These are phyloP conservation scores for Fusarium cicatricum DNA, from an alignment of 2,329 filamentous ascomycete species.

Conservation along the genomic window DNA sequence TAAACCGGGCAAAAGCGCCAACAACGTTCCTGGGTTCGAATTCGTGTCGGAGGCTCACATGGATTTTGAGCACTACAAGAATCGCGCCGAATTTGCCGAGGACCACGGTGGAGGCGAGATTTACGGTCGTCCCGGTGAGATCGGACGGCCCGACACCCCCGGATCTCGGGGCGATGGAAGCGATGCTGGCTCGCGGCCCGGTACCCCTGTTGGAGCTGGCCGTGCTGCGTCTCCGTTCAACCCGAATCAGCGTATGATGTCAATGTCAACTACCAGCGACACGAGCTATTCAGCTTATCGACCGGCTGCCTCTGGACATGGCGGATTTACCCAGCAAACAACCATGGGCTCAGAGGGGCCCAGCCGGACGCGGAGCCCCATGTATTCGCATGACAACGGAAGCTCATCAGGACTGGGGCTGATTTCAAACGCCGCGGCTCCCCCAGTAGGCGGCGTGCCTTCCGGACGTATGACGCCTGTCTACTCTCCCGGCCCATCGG, in stretches of 20 bases:
- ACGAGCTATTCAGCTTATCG: slow-evolving; percentile 45
- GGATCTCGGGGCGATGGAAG: slow-evolving; percentile 58
- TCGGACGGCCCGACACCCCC: slow-evolving; percentile 69
- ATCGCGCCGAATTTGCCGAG: slow-evolving; percentile 85
- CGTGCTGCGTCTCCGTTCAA: slow-evolving; percentile 46
- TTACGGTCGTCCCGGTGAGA: slow-evolving; percentile 67
- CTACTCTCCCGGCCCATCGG: slow-evolving; percentile 51
- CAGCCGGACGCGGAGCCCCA: slow-evolving; percentile 53
- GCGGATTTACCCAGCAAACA: slow-evolving; percentile 39
- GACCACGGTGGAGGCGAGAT: slow-evolving; percentile 83
- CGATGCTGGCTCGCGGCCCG: slow-evolving; percentile 57
- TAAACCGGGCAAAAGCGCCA: slow-evolving; percentile 56
- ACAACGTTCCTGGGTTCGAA: slow-evolving; percentile 77
- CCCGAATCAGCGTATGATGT: slow-evolving; percentile 42
- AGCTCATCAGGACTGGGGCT: slow-evolving; percentile 63
- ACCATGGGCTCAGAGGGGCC: slow-evolving; percentile 37
- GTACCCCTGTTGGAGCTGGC: slow-evolving; percentile 52
- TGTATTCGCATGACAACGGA: slow-evolving; percentile 62
- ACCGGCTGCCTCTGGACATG: slow-evolving; percentile 14
- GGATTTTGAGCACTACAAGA: slow-evolving; percentile 92
- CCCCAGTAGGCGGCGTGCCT: slow-evolving; percentile 52
- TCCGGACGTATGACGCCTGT: slow-evolving; percentile 36
- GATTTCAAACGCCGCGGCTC: slow-evolving; percentile 61
- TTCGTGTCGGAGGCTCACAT: slow-evolving; percentile 86
- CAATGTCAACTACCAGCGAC: slow-evolving; percentile 37